Evolutionary conservation across 1,284 basidiomycete genomes (phyloP), one percentile per base, ranked within the genome.

Genomic region (Sanghuangporus weigelae): DNA sequence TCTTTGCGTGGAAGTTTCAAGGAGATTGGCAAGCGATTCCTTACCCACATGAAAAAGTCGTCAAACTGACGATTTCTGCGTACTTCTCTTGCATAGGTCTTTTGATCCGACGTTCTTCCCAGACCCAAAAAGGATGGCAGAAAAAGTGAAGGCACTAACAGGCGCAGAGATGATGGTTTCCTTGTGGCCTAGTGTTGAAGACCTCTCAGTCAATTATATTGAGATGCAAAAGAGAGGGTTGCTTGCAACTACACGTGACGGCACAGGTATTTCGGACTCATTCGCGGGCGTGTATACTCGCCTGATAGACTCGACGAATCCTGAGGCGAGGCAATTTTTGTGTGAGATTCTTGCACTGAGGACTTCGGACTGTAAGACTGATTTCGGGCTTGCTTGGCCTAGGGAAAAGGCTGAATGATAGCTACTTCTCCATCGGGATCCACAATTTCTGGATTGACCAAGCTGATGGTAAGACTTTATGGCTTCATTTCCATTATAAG

Each of bases 141-240:
- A 71, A 8, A 67, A 73, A 57, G 77, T 77, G 42, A 77, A 77
- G 63, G 68, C 68, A n/a, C 70, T 78, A 36, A 78, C 77, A 6
- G 77, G 77, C 2, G 77, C 77, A n/a, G 76, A 78, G 64, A 74
- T 78, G 73, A 78, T 78, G 77, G 77, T 77, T 8, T 78, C 77
- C 11, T 68, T 78, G 36, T 78, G 77, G 77, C 77, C 77, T 1
- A 76, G 75, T 60, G 76, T 78, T 16, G 77, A 78, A 65, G 76
- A 78, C 63, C 67, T 75, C 16, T 78, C 76, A 1, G 73, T 69
- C 42, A 77, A 78, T 58, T 77, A 78, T 61, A 64, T 75, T 11
- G 65, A 70, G 8, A 61, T 78, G 51, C 76, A 78, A 60, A 62
- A 72, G 60, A 65, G 74, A 44, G 76, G 77, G 1, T 66, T 77